Percentiles rank a stretch among this genome's conserved stretches.
Conservation (phyloP, 108 stramenopile species). For the Parietichytrium sp. region DNA sequence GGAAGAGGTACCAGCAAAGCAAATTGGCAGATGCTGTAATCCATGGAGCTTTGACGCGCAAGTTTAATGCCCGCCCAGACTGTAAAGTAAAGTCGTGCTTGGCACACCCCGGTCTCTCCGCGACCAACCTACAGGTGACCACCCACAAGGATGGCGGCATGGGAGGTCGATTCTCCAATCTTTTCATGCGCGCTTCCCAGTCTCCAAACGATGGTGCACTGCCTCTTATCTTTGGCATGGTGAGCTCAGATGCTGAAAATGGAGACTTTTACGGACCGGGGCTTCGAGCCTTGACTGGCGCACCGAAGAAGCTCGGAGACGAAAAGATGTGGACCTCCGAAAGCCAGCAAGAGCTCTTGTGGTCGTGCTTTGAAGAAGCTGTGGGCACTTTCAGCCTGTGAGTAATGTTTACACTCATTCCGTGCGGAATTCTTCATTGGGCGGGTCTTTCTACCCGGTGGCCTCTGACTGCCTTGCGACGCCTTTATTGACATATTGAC, state of each 20-base stretch:
- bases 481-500: too few species aligned
- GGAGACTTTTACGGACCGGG: neutral
- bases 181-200: conserved; percentile 15
- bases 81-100: neutral
- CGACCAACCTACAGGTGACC: conserved; percentile 17
- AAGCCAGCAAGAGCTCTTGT: neutral
- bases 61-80: neutral
- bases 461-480: too few species aligned
- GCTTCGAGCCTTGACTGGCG: neutral
- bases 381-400: neutral
- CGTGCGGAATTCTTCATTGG: too few species aligned
- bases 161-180: neutral
- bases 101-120: neutral
- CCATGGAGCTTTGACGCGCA: neutral
- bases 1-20: conserved; percentile 53
- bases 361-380: neutral
- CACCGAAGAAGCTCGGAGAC: neutral
- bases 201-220: neutral
- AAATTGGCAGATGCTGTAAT: neutral
- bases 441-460: too few species aligned
- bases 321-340: neutral
- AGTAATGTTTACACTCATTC: too few species aligned
- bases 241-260: neutral
- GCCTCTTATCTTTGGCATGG: neutral
- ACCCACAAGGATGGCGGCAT: neutral